Base-by-base conservation (phyloP, 495 filamentous ascomycete species). In the Chaetomium tenue region DNA sequence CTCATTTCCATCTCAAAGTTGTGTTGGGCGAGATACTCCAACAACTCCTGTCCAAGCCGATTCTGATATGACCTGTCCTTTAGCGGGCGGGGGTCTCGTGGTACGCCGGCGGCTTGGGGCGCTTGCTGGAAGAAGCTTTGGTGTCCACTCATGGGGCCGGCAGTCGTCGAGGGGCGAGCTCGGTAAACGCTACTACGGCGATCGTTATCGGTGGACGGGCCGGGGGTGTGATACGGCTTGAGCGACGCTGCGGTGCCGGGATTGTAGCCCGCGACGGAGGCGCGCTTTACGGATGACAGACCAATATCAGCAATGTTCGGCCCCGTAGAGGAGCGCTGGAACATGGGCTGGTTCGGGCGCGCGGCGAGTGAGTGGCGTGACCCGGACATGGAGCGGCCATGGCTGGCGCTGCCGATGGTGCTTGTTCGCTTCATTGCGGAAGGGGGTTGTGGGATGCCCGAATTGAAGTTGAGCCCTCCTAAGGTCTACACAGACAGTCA, bases 1-100 rank as follows among this genome's bases (percentile, higher is more conserved):
- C 95, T 96, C 89, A 94, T 96, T 66, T 96, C 92, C 84, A 97
- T 87, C 79, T 99, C 94, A 70, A 98, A 99, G 65, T 94, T 93
- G 71, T 94, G 87, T 33, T 90, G 85, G 6, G 91, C 86, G 64
- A 98, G 79, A 70, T 96, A 99, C 57, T 99, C 95, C 65, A 96
- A 76, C 18, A 99, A 78, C 72, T 99, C 91, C 66, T 94, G 90
- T 9, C 86, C 89, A 70, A 98, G 92, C 58, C 89, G 87, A 33
- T 82, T 82, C 70, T 93, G 90, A 74, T 86, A 95, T n/a, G 81
- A 78, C 54, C 86, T 84, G 69, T 97, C 91, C 75, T 87, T 88
- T 58, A 97, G 82, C 22, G 93, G 92, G 59, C 94, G 86, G n/a
- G 94, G 93, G 73, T 99, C 94, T 65, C 85, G 82, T 11, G 91